phyloP scores from a whole-genome alignment of 1,284 basidiomycete genomes.

The Apiotrichum montevideense region DNA sequence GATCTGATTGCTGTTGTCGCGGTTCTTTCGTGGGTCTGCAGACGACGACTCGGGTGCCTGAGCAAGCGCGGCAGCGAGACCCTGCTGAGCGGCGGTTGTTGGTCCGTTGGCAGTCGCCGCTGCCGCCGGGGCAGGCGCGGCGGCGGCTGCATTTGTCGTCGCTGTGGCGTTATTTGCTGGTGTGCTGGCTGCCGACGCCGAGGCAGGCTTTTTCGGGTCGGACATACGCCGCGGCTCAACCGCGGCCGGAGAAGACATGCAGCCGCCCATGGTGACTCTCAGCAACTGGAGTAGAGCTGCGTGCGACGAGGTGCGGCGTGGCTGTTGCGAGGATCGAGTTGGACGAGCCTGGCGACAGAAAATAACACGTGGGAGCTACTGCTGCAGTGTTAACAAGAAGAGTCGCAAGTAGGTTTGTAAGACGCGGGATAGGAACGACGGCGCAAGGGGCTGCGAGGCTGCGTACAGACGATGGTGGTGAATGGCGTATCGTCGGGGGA shows the following conservation, averaged over 20 bases:
- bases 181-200: slow-evolving; percentile 6
- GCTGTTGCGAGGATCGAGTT: too few relatives aligned
- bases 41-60: slow-evolving; percentile 14
- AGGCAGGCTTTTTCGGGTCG: slow-evolving; percentile 8
- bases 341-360: too few relatives aligned
- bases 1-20: slow-evolving; percentile 57
- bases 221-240: slow-evolving; percentile 17
- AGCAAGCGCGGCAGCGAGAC: slow-evolving; percentile 33
- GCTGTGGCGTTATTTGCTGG: slow-evolving; percentile 8
- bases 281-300: too few relatives aligned
- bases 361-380: too few relatives aligned
- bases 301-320: too few relatives aligned
- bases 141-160: slow-evolving; percentile 8
- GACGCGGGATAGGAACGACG: too few relatives aligned
- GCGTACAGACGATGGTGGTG: too few relatives aligned
- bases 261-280: slow-evolving; percentile 27
- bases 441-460: too few relatives aligned
- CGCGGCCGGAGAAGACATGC: slow-evolving; percentile 28
- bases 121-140: slow-evolving; percentile 25
- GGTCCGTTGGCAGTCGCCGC: slow-evolving; percentile 16
- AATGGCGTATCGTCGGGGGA: too few relatives aligned
- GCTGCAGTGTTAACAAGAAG: too few relatives aligned
- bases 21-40: slow-evolving; percentile 45
- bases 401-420: too few relatives aligned
- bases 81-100: slow-evolving; percentile 21